These are phyloP conservation scores for Neurospora sp. DNA, from an alignment of 495 filamentous ascomycete species.

Conservation along the genomic window DNA sequence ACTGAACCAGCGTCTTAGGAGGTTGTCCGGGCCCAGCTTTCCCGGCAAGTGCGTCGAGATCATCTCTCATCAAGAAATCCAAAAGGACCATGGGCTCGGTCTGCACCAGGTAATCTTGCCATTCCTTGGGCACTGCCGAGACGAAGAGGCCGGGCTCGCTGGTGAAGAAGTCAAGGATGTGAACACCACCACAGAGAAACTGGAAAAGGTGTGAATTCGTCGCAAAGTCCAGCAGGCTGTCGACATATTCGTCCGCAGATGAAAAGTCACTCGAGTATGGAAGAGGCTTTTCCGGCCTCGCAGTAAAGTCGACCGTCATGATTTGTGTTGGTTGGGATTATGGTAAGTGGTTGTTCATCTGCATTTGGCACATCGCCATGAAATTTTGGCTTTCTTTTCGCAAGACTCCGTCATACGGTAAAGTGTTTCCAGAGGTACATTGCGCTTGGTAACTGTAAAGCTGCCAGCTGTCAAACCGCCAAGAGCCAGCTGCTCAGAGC, in stretches of 20 bases:
- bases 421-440: neutral
- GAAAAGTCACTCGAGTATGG: constrained; percentile 36
- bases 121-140: constrained; percentile 61
- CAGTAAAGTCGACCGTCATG: constrained; percentile 14
- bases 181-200: constrained; percentile 82
- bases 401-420: neutral
- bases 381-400: neutral
- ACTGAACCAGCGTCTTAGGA: constrained; percentile 59
- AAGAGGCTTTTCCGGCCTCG: constrained; percentile 31
- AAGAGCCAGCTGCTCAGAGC: neutral
- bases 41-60: constrained; percentile 38
- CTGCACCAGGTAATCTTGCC: constrained; percentile 65
- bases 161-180: constrained; percentile 96
- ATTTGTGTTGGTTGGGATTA: neutral
- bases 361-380: neutral
- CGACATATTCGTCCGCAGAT: constrained; percentile 58
- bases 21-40: constrained; percentile 33
- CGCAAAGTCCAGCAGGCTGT: constrained; percentile 66
- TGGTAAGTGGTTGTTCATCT: neutral
- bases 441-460: neutral
- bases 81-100: constrained; percentile 64
- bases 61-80: constrained; percentile 67
- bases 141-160: constrained; percentile 66
- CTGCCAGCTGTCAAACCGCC: neutral
- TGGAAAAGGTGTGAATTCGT: constrained; percentile 70